Evolutionary conservation across 2,329 filamentous ascomycete species (phyloP), one percentile per base, ranked within the genome.

Genomic region (Epichloe festucae): DNA sequence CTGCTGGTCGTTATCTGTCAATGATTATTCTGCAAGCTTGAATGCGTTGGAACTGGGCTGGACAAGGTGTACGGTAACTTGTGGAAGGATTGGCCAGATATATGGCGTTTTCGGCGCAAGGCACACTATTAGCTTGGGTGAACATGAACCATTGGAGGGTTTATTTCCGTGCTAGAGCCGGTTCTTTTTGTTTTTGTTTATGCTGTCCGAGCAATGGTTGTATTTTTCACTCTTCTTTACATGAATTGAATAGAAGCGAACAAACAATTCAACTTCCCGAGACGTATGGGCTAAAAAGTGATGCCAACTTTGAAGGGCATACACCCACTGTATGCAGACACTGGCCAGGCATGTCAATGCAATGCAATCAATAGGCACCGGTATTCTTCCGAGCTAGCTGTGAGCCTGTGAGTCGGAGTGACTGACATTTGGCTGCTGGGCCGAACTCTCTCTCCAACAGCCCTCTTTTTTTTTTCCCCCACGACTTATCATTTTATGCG

Each of bases 81-180:
- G 12, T 17, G 42, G 51, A 41, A 36, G 45, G 42, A 34, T 35
- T 36, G 50, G 38, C 52, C 40, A 51, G 43, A 54, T 31, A 53
- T 11, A 53, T 14, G 53, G 55, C 48, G 55, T 57, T 57, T 54
- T 46, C n/a, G 55, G 55, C 54, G 55, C 47, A 55, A 43, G 55
- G 48, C 39, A 53, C 51, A 52, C 41, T 44, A 14, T 23, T 40
- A 17, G 21, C 40, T 11, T 45, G 14, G 55, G 31, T 50, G 46
- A 23, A 23, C 39, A 51, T 42, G 43, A 49, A 44, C 53, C 35
- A 44, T 47, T 43, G 31, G 51, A 35, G 19, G n/a, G 17, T 35
- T 43, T 40, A 8, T 41, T 40, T 34, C 12, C 19, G 17, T 42
- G 47, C 47, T 47, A 19, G 39, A 31, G 36, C 31, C 4, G 47